Base-by-base conservation (phyloP, 1,284 basidiomycete species). In the Irpex sp. region DNA sequence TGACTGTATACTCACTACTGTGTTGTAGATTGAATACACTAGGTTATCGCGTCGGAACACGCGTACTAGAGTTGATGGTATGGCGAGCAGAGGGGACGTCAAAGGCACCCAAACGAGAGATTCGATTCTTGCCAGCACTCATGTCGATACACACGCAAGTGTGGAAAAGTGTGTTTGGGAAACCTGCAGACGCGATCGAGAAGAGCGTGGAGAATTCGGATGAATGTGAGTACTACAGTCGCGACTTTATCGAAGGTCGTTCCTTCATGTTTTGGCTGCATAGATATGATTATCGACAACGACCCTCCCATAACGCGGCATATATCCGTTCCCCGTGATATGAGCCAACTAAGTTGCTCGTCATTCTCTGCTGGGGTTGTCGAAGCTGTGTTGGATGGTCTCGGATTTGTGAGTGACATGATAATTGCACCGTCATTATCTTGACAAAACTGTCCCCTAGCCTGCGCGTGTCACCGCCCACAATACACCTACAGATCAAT, bases 261-360 rank as follows among this genome's bases (percentile, higher is more conserved):
- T 67, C 59, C 65, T 56, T 64, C 43, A 60, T 44, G 11, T 11
- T 60, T 44, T 49, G 54, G 24, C 66, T 68, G 43, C 10, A 60
- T 66, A 98, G 97, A 99, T 83, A 99, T 99, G 98, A 96, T 99
- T 75, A 95, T 98, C 72, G 96, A 98, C 85, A 99, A 99, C 80
- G 94, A 97, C 79, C 97, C 98, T 11, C 90, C 94, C 22, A 89
- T 99, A 74, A 97, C 98, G 69, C 91, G 95, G 74, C 88, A 95
- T 76, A 97, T 99, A 73, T 97, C 96, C 20, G 94, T 99, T 27
- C 98, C 98, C 6, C 93, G 92, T 76, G 98, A 99, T 78, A 94
- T 99, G 91, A 94, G 92, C 74, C 94, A 96, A 77, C 88, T 99
- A 54, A 97, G 94, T 77, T 99, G 97, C 79, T 99, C 97, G 49